Evolutionary conservation across 345 rosid species (phyloP), one percentile per base, ranked within the genome.

Genomic region (Microcos paniculata): DNA sequence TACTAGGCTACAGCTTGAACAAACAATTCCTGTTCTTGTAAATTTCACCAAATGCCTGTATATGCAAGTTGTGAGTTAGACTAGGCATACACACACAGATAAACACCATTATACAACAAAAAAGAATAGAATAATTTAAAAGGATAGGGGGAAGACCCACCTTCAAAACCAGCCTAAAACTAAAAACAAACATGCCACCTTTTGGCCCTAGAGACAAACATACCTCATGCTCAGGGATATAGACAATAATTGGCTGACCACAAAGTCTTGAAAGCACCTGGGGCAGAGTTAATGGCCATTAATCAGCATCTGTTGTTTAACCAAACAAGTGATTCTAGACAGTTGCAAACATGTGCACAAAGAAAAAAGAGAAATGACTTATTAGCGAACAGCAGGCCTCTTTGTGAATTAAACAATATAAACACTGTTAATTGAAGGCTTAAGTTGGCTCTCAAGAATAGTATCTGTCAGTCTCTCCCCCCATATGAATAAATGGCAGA

Each of bases 221-320:
- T 81, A 89, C 98, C 98, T 95, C 98, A 38, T 90, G 90, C 85
- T 84, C 96, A 8, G 94, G 93, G 70, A 95, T 93, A 80, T 91
- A 91, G 62, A 95, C 94, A 28, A 85, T 73, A 64, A 93, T 79
- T 7, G 97, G 97, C 82, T 87, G 99, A 76, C 82, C 71, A 70
- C 97, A 93, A 63, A 93, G 81, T 79, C 85, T 93, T 45, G 98
- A 93, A 71, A 93, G 89, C 53, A 95, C 99, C 96, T 95, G 88
- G 68, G 71, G 15, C 46, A 78, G 53, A 43, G 64, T 23, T 40
- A 45, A 67, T 4, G 30, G 73, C 35, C 61, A 24, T 51, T 62
- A 74, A 51, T 76, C 72, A 72, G 63, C 33, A 70, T 11, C 28
- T n/a, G 26, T 19, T 51, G 73, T 65, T 74, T 73, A 75, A 65